phyloP scores from a whole-genome alignment of 2,329 filamentous ascomycete genomes.

The Arthroderma uncinatum region DNA sequence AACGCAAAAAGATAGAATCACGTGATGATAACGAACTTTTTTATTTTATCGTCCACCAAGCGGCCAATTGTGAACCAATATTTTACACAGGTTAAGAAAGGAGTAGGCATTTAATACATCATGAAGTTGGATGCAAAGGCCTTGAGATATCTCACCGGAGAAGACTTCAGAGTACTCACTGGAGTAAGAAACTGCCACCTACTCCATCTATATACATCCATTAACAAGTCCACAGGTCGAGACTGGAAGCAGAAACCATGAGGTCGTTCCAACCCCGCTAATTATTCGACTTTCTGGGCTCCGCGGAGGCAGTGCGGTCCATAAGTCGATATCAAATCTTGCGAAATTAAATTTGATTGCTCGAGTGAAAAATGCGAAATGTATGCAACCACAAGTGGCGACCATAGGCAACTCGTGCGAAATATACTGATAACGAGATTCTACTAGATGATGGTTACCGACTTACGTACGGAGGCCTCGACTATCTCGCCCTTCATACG shows the following conservation, averaged over 20 bases:
- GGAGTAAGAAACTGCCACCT: slow-evolving; percentile 52
- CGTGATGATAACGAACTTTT: slow-evolving; percentile 3
- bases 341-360: slow-evolving; percentile 89
- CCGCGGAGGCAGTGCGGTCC: slow-evolving; percentile 65
- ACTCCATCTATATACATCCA: background rate
- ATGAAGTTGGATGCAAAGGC: slow-evolving; percentile 96
- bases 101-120: slow-evolving; percentile 16
- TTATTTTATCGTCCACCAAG: background rate
- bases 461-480: slow-evolving; percentile 88
- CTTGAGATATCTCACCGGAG: slow-evolving; percentile 78
- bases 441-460: slow-evolving; percentile 75
- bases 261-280: slow-evolving; percentile 81
- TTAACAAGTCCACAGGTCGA: slow-evolving; percentile 54
- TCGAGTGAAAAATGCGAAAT: slow-evolving; percentile 87
- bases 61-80: background rate
- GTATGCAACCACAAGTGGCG: slow-evolving; percentile 25
- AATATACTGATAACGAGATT: slow-evolving; percentile 5
- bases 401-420: background rate
- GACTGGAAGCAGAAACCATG: slow-evolving; percentile 89
- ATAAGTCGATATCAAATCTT: slow-evolving; percentile 76
- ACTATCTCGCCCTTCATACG: slow-evolving; percentile 91
- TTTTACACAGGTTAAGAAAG: background rate
- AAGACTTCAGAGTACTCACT: slow-evolving; percentile 92
- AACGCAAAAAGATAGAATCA: background rate
- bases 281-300: slow-evolving; percentile 77